Evolutionary conservation across 805 yeast genomes (phyloP).

Genomic region (Zygosaccharomyces kombuchaensis): DNA sequence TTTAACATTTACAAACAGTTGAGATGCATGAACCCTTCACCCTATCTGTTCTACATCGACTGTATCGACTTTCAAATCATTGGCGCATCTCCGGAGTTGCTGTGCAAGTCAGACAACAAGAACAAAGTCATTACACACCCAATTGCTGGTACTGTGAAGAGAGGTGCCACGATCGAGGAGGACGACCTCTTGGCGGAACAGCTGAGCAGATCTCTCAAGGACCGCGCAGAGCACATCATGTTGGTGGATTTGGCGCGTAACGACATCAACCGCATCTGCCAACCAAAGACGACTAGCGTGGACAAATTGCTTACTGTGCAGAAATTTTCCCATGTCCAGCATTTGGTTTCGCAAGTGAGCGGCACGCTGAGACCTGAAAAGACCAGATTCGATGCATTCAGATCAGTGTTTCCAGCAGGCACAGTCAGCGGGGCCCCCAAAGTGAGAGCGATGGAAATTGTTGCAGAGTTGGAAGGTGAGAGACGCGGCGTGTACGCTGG

Average conservation of each 20-base stretch:
- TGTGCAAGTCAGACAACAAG: conserved; percentile 73
- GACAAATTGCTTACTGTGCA: conserved; percentile 87
- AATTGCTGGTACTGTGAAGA: conserved; percentile 91
- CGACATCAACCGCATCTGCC: conserved; percentile 92
- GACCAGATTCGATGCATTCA: conserved; percentile 92
- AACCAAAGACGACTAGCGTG: conserved; percentile 76
- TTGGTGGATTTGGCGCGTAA: conserved; percentile 96
- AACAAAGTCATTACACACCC: conserved; percentile 89
- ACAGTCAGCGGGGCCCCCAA: conserved; percentile 99
- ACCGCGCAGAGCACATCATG: conserved; percentile 98
- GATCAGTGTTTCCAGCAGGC: conserved; percentile 98
- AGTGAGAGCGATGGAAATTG: conserved; percentile 92
- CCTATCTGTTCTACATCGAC: conserved; percentile 92
- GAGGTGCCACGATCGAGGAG: conserved; percentile 89
- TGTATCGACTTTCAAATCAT: conserved; percentile 88
- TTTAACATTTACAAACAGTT: conserved; percentile 93
- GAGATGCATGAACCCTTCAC: conserved; percentile 95
- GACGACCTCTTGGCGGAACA: conserved; percentile 78
- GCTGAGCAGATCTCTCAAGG: conserved; percentile 74
- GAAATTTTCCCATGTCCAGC: conserved; percentile 95
- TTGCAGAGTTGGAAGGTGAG: conserved; percentile 83
- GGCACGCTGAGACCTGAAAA: conserved; percentile 82
- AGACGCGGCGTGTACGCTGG: conserved; percentile 98
- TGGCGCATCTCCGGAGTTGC: conserved; percentile 95
- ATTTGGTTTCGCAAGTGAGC: conserved; percentile 88